phyloP scores from a whole-genome alignment of 208 protist genomes.

The Perkinsela sp. region DNA sequence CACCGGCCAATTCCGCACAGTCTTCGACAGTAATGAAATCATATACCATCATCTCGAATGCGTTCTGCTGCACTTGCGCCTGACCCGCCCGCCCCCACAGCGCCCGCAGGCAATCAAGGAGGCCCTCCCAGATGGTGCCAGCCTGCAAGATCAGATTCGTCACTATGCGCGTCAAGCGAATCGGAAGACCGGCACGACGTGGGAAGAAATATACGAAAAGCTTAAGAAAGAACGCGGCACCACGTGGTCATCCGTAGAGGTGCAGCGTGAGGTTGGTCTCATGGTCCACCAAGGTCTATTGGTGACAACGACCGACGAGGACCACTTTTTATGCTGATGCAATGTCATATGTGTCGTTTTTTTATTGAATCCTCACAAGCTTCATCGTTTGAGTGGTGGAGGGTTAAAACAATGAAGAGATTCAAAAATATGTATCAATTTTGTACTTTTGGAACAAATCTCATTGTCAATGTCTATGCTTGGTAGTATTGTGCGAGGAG shows the following conservation, averaged over 20 bases:
- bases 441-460: too few species aligned
- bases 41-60: slow-evolving; percentile 55
- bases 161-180: background rate
- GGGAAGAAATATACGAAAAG: background rate
- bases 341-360: too few species aligned
- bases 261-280: background rate
- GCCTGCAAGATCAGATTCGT: background rate
- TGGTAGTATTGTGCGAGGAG: too few species aligned
- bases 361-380: too few species aligned
- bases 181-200: background rate
- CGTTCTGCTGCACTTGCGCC: slow-evolving; percentile 50
- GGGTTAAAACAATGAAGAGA: too few species aligned
- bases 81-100: slow-evolving; percentile 9
- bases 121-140: background rate
- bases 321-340: background rate
- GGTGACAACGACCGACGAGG: background rate
- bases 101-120: background rate
- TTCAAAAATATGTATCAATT: too few species aligned
- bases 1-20: slow-evolving; percentile 35
- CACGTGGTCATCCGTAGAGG: background rate
- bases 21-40: slow-evolving; percentile 57
- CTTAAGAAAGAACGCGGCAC: background rate
- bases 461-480: too few species aligned
- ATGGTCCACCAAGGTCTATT: background rate
- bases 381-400: too few species aligned